A percentile compares a stretch with the other conserved stretches of the same genome.
Conservation (phyloP, 371 early-diverging fungal genomes). For the Capillidium heterosporum region DNA sequence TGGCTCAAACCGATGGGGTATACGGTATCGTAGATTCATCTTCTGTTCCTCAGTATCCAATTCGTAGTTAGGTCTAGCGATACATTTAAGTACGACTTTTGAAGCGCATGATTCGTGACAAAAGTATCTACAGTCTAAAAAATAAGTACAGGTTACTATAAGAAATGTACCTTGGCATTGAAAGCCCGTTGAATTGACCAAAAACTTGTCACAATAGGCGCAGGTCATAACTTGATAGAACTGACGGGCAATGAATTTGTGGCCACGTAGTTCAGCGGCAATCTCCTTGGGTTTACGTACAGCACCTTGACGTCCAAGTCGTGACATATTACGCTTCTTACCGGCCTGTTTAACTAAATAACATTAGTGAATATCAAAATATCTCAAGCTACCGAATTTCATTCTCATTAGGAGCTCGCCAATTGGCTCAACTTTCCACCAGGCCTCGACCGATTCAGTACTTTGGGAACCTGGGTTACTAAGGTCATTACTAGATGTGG, state of each 20-base stretch:
- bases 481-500: constrained; percentile 2
- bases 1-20: constrained; percentile 81
- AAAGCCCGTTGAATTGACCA: constrained; percentile 64
- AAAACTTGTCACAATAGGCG: constrained; percentile 77
- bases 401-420: constrained; percentile 14
- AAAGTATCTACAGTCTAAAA: constrained; percentile 61
- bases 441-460: constrained; percentile 5
- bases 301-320: constrained; percentile 66
- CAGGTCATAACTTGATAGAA: constrained; percentile 89
- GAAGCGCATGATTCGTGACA: constrained; percentile 82
- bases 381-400: not conserved
- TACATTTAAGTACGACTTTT: constrained; percentile 81
- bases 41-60: constrained; percentile 12
- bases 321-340: not conserved
- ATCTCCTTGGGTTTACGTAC: constrained; percentile 66
- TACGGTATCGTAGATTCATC: constrained; percentile 27
- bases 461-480: constrained; percentile 14
- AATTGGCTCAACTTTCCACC: constrained; percentile 19
- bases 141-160: too few relatives aligned
- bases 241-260: constrained; percentile 64
- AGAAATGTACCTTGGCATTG: constrained; percentile 46
- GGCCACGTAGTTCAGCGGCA: constrained; percentile 58
- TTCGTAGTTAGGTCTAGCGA: constrained; percentile 36
- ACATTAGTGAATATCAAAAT: not conserved
- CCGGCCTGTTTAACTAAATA: not conserved